phyloP scores from a whole-genome alignment of 495 filamentous ascomycete genomes.

The Aspergillus indologenus region DNA sequence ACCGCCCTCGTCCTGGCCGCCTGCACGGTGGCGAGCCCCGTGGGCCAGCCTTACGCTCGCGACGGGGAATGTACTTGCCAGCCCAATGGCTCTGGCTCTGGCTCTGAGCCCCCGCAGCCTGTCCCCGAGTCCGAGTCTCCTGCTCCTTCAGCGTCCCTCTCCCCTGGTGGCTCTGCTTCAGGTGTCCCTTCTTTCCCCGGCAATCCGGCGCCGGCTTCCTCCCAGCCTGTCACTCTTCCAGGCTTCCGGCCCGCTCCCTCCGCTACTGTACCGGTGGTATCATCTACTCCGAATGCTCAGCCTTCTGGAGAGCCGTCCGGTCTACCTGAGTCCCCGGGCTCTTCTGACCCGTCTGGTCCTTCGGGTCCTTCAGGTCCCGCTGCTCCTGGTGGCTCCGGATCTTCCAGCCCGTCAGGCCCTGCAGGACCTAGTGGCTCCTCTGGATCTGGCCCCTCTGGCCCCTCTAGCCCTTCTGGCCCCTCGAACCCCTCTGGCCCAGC shows the following conservation, averaged over 20 bases:
- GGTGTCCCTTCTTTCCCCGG: background rate
- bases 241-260: background rate
- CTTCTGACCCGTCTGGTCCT: background rate
- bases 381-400: background rate
- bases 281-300: background rate
- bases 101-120: background rate
- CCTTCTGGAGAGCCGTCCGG: background rate
- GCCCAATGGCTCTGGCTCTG: background rate
- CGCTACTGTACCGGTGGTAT: background rate
- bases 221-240: constrained; percentile 1
- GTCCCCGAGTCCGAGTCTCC: background rate
- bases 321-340: too few species aligned
- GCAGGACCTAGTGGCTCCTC: background rate
- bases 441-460: background rate
- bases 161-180: background rate
- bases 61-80: constrained; percentile 14
- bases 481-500: background rate
- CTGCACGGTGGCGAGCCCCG: constrained; percentile 17
- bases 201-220: background rate
- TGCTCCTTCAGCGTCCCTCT: background rate
- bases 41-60: constrained; percentile 8
- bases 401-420: background rate
- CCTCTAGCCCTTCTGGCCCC: background rate
- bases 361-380: background rate
- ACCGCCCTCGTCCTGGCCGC: constrained; percentile 22